Base-by-base conservation (phyloP, 208 protist species). In the Leishmania turanica region DNA sequence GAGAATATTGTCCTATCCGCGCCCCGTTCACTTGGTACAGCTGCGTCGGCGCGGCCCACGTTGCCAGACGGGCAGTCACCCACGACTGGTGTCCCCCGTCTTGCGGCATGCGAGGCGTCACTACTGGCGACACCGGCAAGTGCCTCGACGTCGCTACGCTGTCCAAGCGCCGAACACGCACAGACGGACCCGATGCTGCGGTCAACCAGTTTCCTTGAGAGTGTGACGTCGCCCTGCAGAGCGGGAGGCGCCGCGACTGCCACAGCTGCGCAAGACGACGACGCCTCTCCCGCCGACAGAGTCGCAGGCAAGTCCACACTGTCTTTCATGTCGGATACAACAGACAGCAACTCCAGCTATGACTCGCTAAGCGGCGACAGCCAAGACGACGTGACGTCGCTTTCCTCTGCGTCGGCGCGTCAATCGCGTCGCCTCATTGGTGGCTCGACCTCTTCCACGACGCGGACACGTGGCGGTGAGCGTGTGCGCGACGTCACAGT, bases 21-120 rank as follows among this genome's bases (percentile, higher is more conserved):
- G 11, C 47, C 53, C 27, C 15, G 3, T 2, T 49, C 34, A 49
- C 31, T 31, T 24, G 81, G 77, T 66, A 5, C 56, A 5, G 56
- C 60, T 15, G 31, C 70, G 8, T 78, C 54, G 27, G 62, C 70
- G 62, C 71, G 70, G 70, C 69, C 34, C 31, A 64, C 60, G 62
- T 75, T 49, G 53, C 71, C 62, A n/a, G 81, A 81, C 60, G 54
- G 58, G 6, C 81, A 47, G 19, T 62, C 69, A 11, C 49, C 70
- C 24, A 45, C 65, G 74, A 5, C 64, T 21, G 75, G 27, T 1
- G 54, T 49, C 27, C 40, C 64, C 31, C 7, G 42, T 37, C 42
- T 45, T 13, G 42, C 19, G 42, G 34, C 15, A 60, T 31, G 24
- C 45, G 60, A 40, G 15, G 31, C 31, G 53, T 77, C 60, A 49